Percentiles rank a stretch among this genome's conserved stretches.
Conservation (phyloP, 208 protist genomes). For the Crithidia sp. region DNA sequence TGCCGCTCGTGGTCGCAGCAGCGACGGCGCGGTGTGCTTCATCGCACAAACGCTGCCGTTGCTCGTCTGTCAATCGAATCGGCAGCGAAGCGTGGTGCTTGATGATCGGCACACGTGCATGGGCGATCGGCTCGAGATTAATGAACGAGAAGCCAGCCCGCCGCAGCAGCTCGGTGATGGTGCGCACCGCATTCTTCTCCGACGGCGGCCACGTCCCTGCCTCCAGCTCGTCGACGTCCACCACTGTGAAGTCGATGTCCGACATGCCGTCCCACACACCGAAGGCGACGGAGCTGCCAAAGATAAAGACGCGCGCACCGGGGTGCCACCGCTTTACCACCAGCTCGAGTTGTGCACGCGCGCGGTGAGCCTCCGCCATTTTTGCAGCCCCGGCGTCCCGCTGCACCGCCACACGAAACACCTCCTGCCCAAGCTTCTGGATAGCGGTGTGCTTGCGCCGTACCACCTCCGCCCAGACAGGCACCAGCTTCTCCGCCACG, state of each 20-base stretch:
- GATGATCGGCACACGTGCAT: conserved; percentile 90
- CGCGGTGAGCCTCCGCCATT: conserved; percentile 81
- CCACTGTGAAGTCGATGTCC: conserved; percentile 91
- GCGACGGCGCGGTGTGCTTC: conserved; percentile 7
- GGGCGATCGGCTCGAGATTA: conserved; percentile 84
- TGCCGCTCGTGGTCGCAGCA: neutral
- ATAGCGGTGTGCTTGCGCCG: conserved; percentile 39
- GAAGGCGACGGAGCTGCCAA: conserved; percentile 85
- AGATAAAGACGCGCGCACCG: conserved; percentile 79
- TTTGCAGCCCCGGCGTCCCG: conserved; percentile 80
- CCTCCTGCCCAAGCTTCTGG: conserved; percentile 50
- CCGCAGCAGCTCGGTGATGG: conserved; percentile 83
- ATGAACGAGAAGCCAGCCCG: conserved; percentile 84
- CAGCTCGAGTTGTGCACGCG: conserved; percentile 80
- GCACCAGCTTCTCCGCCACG: conserved; percentile 50
- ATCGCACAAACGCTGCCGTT: conserved; percentile 16
- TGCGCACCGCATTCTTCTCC: conserved; percentile 84
- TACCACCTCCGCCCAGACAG: conserved; percentile 51
- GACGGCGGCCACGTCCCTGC: conserved; percentile 75
- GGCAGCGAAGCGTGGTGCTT: conserved; percentile 90
- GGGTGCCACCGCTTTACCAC: conserved; percentile 83
- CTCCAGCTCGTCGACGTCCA: conserved; percentile 75
- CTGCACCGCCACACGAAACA: conserved; percentile 60
- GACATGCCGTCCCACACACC: conserved; percentile 87
- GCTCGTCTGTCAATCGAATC: conserved; percentile 44